phyloP scores from a whole-genome alignment of 495 filamentous ascomycete genomes.

The Penicillium longicatenatum region DNA sequence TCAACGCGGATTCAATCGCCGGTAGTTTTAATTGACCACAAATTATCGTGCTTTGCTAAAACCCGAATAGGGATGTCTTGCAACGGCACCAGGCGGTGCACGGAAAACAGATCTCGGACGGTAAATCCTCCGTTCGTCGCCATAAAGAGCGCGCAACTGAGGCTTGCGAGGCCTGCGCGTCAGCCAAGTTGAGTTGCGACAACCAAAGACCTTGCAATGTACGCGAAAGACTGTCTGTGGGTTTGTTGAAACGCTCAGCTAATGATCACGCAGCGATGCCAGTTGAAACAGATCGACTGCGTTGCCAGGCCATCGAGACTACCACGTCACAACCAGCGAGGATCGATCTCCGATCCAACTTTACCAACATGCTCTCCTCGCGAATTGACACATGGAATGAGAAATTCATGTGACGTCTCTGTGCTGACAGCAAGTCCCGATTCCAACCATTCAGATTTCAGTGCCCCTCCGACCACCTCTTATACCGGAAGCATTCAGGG shows the following conservation, averaged over 20 bases:
- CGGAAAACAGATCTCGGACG: slow-evolving; percentile 14
- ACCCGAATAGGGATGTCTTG: slow-evolving; percentile 20
- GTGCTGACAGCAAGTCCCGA: slow-evolving; percentile 9
- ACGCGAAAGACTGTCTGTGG: neutral
- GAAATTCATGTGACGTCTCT: neutral
- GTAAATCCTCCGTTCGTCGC: slow-evolving; percentile 10
- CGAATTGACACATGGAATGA: neutral
- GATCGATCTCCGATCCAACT: neutral
- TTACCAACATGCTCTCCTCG: neutral
- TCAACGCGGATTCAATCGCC: slow-evolving; percentile 26
- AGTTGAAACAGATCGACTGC: slow-evolving; percentile 17
- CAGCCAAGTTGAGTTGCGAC: slow-evolving; percentile 29
- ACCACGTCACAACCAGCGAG: too few relatives aligned
- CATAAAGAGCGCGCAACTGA: slow-evolving; percentile 20
- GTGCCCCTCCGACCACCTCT: slow-evolving; percentile 1
- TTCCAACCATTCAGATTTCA: slow-evolving; percentile 13
- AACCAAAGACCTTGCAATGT: slow-evolving; percentile 29
- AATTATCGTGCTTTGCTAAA: neutral
- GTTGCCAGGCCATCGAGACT: slow-evolving; percentile 2
- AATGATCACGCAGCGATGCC: slow-evolving; percentile 15
- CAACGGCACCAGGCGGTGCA: slow-evolving; percentile 31
- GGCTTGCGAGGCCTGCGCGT: slow-evolving; percentile 29
- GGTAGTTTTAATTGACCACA: slow-evolving; percentile 3
- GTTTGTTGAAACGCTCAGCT: too few relatives aligned
- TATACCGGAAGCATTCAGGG: slow-evolving; percentile 11